phyloP scores from a whole-genome alignment of 2,329 filamentous ascomycete genomes.

The Xylaria multiplex region DNA sequence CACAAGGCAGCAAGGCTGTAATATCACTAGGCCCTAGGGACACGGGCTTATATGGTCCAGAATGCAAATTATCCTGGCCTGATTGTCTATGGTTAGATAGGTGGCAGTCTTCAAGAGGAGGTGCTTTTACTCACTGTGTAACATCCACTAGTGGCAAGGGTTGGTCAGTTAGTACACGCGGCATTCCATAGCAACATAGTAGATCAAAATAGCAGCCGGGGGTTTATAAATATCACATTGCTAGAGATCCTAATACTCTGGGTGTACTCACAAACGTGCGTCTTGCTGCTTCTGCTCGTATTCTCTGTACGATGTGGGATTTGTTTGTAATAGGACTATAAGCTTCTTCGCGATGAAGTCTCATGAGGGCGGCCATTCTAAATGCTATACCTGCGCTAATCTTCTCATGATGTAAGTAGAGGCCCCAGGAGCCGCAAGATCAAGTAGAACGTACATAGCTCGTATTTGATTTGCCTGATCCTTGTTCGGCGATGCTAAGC shows the following conservation, averaged over 20 bases:
- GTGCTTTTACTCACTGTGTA: conserved; percentile 56
- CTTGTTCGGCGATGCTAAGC: conserved; percentile 68
- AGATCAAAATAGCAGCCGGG: not conserved
- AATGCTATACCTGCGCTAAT: conserved; percentile 67
- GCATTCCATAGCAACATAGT: not conserved
- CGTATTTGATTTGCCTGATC: conserved; percentile 62
- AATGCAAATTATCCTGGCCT: conserved; percentile 67
- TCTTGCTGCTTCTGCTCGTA: conserved; percentile 65
- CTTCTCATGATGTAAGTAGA: conserved; percentile 48
- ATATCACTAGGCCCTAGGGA: conserved; percentile 64
- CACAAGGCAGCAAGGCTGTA: conserved; percentile 62
- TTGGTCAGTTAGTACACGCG: conserved; percentile 17
- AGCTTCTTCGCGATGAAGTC: conserved; percentile 65
- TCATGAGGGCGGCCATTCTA: conserved; percentile 65
- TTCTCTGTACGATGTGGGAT: conserved; percentile 57
- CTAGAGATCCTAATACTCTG: too few species aligned
- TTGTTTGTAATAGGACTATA: conserved; percentile 55
- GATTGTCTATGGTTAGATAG: conserved; percentile 22
- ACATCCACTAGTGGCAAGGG: conserved; percentile 61
- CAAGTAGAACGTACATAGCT: conserved; percentile 59
- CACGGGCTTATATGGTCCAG: conserved; percentile 61
- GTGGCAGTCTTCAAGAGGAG: conserved; percentile 9
- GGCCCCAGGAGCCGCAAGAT: not conserved
- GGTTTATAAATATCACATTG: not conserved
- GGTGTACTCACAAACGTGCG: conserved; percentile 60